Percentiles rank a stretch among this genome's conserved stretches.
These are phyloP conservation scores for Aspergillus sp. DNA, from an alignment of 2,329 filamentous ascomycete genomes.

Conservation along the genomic window DNA sequence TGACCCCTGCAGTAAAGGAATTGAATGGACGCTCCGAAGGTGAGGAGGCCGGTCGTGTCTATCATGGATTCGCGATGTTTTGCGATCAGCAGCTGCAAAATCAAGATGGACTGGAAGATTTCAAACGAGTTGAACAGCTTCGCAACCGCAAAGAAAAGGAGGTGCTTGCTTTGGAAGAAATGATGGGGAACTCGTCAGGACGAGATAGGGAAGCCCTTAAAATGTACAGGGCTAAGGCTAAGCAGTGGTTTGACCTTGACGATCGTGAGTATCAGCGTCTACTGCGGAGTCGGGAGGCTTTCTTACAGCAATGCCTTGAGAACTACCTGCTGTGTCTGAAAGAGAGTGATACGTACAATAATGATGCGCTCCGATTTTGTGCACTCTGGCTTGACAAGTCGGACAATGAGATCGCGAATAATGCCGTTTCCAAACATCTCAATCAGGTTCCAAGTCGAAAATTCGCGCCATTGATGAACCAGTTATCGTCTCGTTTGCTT, in stretches of 20 bases:
- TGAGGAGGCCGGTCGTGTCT: slow-evolving; percentile 77
- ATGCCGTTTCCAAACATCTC: slow-evolving; percentile 67
- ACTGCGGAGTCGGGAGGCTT: slow-evolving; percentile 69
- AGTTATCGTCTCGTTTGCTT: slow-evolving; percentile 87
- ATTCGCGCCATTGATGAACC: slow-evolving; percentile 90
- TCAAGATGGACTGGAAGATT: slow-evolving; percentile 76
- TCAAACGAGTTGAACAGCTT: slow-evolving; percentile 72
- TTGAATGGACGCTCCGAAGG: slow-evolving; percentile 65
- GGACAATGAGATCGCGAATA: slow-evolving; percentile 70
- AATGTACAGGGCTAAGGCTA: slow-evolving; percentile 65
- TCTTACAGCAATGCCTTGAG: slow-evolving; percentile 82
- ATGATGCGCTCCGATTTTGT: slow-evolving; percentile 85
- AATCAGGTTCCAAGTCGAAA: slow-evolving; percentile 78
- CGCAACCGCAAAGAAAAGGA: slow-evolving; percentile 78
- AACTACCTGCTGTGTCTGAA: slow-evolving; percentile 85
- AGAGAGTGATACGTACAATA: slow-evolving; percentile 83
- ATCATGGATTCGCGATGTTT: slow-evolving; percentile 90
- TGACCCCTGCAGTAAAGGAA: slow-evolving; percentile 78
- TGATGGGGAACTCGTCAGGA: slow-evolving; percentile 46
- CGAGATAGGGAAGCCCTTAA: slow-evolving; percentile 55
- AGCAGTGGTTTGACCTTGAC: slow-evolving; percentile 85
- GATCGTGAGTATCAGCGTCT: slow-evolving; percentile 79
- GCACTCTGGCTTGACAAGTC: slow-evolving; percentile 90
- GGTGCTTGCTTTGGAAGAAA: slow-evolving; percentile 64
- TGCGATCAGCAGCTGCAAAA: slow-evolving; percentile 93